A percentile compares a stretch with the other conserved stretches of the same genome.
These are phyloP conservation scores for Rhizopogon sp. DNA, from an alignment of 768 basidiomycete species.

Conservation along the genomic window DNA sequence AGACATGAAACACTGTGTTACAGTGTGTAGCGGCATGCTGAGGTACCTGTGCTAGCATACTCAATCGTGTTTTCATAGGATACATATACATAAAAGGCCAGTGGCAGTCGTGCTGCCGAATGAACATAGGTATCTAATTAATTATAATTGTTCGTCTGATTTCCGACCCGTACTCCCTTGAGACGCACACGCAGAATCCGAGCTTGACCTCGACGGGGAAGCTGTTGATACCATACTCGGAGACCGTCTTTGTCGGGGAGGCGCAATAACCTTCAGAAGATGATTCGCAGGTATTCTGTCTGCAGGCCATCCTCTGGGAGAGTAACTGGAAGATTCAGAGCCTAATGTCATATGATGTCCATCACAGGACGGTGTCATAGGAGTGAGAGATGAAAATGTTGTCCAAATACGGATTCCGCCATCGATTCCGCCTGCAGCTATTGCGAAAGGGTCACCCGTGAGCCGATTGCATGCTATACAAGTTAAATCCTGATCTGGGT, in stretches of 20 bases:
- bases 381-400: conserved; percentile 13
- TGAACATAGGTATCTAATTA: background rate
- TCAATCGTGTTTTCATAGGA: background rate
- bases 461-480: conserved; percentile 78
- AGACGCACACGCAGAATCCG: background rate
- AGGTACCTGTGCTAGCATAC: background rate
- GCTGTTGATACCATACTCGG: background rate
- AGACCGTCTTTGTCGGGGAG: background rate
- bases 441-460: conserved; percentile 42
- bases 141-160: background rate
- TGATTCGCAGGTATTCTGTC: background rate
- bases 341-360: background rate
- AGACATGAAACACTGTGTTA: background rate
- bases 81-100: background rate
- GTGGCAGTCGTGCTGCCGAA: background rate
- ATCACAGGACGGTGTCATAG: background rate
- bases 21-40: background rate
- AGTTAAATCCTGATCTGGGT: conserved; percentile 61
- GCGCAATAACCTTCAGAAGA: background rate
- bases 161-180: background rate
- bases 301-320: background rate
- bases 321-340: background rate
- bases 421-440: conserved; percentile 75
- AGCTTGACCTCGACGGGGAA: background rate
- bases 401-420: conserved; percentile 75